Base-by-base conservation (phyloP, 768 basidiomycete genomes). In the Rhizopogon roseolus region DNA sequence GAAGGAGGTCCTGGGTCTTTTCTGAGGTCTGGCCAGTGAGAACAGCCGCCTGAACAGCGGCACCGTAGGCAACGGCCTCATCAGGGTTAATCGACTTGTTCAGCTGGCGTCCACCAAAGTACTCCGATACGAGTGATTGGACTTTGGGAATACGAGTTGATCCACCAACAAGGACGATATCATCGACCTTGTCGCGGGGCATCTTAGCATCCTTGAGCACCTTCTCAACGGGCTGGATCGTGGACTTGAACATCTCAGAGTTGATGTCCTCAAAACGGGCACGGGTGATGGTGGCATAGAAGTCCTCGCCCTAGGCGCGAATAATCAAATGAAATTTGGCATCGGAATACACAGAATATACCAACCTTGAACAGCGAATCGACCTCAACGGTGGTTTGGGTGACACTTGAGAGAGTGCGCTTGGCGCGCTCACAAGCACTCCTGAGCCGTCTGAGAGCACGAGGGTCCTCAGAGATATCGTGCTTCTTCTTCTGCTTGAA, bases 81-180 rank as follows among this genome's bases (percentile, higher is more conserved):
- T 99, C 97, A 59, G 97, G 97, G 84, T 99, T 99, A 79, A 99
- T 99, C 55, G 94, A 97, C 82, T 99, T 99, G 87, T 98, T 98
- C 69, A 98, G 77, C 71, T 95, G 91, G 65, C 96, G 93, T 57
- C 93, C 94, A 72, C 91, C 91, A 72, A 99, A 99, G 83, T 87
- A 96, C 71, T 99, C 97, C 54, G 95, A 98, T 50, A 99, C 97
- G 56, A 99, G 87, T 28, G 94, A 82, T 76, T 98, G 95, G 62
- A 99, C 91, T 81, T 98, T 98, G 61, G 97, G 97, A 69, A 99
- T 99, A 85, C 97, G 97, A 64, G 97, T 99, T 54, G 97, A 99
- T 59, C 97, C 97, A 79, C 97, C 97, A 60, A 99, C 97, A 56
- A 99, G 92, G 71, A 99, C 97, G 60, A 99, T 98, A 66, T 99